These are phyloP conservation scores for Jacaranda mimosifolia DNA, from an alignment of 257 asterid genomes.

Conservation along the genomic window DNA sequence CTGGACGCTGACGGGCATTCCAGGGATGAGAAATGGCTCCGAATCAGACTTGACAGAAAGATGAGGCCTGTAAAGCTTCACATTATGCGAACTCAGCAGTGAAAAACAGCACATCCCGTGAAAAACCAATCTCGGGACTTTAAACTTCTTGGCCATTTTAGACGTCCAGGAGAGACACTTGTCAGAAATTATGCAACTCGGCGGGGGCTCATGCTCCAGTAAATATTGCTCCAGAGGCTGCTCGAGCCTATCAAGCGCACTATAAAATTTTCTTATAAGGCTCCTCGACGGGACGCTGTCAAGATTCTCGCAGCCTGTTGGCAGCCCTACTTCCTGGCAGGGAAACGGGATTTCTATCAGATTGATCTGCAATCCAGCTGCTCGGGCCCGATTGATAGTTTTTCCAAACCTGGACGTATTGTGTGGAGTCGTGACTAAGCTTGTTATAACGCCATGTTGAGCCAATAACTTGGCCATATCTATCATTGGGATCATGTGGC, in stretches of 20 bases:
- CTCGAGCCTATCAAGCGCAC: conserved; percentile 57
- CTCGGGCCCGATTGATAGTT: conserved; percentile 52
- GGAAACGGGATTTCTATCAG: conserved; percentile 71
- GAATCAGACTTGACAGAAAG: conserved; percentile 49
- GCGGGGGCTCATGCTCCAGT: conserved; percentile 43
- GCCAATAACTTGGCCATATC: conserved; percentile 77
- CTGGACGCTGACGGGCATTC: conserved; percentile 57
- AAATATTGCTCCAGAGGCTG: conserved; percentile 55
- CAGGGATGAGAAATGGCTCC: conserved; percentile 64
- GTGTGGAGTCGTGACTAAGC: conserved; percentile 68
- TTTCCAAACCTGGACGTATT: conserved; percentile 56
- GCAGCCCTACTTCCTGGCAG: conserved; percentile 63
- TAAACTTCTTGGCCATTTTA: conserved; percentile 51
- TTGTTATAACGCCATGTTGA: conserved; percentile 56
- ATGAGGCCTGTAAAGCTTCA: conserved; percentile 56
- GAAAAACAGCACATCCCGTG: conserved; percentile 83
- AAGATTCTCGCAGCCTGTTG: conserved; percentile 74
- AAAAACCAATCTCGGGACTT: conserved; percentile 66
- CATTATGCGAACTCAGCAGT: conserved; percentile 58
- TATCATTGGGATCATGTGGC: conserved; percentile 83
- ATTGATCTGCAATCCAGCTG: conserved; percentile 49
- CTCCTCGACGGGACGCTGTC: conserved; percentile 71
- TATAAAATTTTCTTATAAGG: conserved; percentile 59
- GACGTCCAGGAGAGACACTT: conserved; percentile 78
- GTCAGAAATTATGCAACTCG: conserved; percentile 85